phyloP scores from a whole-genome alignment of 306 rosid species.

The Quercus dentata region DNA sequence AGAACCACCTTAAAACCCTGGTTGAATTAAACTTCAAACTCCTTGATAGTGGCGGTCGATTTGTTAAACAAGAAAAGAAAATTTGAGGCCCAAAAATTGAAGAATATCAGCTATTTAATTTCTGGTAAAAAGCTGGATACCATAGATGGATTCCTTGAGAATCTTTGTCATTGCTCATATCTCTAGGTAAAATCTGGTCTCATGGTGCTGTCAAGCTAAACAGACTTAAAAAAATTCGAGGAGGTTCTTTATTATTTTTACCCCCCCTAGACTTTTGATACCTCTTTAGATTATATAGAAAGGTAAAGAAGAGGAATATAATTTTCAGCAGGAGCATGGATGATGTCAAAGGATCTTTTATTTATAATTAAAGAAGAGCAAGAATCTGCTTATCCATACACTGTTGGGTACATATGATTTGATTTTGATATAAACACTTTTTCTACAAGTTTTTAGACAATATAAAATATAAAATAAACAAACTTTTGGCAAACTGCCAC shows the following conservation, averaged over 20 bases:
- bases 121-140: not conserved
- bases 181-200: not conserved
- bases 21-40: not conserved
- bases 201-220: no score
- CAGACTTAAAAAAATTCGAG: no score
- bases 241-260: no score
- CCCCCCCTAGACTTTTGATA: no score
- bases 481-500: constrained; percentile 1
- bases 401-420: not conserved
- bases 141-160: not conserved
- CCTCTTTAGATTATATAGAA: no score
- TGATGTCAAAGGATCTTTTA: not conserved
- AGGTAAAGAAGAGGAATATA: not conserved
- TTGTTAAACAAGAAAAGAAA: no score
- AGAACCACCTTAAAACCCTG: not conserved
- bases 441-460: not conserved
- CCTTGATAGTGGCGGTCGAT: no score
- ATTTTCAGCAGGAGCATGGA: not conserved
- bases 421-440: not conserved
- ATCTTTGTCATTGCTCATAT: not conserved
- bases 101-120: no score
- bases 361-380: not conserved
- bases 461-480: not conserved
- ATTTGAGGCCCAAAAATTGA: no score
- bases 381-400: not conserved